Conservation (phyloP, 1,284 basidiomycete genomes). For the Pseudozyma tsukubaensis region DNA sequence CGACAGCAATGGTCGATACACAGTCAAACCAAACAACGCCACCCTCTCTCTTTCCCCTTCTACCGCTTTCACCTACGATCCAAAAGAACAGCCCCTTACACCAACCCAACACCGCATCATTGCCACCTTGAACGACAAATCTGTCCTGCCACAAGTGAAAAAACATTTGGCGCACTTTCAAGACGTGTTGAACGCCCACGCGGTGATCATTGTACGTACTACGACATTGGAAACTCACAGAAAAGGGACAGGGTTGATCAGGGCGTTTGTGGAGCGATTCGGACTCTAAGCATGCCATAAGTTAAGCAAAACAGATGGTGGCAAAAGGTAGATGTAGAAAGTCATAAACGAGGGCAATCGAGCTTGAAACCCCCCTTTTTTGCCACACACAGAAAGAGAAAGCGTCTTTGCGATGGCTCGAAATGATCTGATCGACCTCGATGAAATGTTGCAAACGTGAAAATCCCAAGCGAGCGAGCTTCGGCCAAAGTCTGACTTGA, state of each 20-base stretch:
- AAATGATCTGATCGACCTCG: no score
- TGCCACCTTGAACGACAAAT: conserved; percentile 32
- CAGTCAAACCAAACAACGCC: conserved; percentile 9
- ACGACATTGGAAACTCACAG: conserved; percentile 29
- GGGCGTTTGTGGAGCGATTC: conserved; percentile 24
- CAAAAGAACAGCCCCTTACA: conserved; percentile 21
- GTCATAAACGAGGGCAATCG: no score
- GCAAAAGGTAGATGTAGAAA: no score
- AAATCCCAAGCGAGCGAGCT: no score
- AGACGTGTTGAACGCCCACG: conserved; percentile 52
- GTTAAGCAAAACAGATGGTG: no score
- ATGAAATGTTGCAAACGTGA: no score
- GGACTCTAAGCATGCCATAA: conserved; percentile 9
- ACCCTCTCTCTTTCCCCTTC: neutral
- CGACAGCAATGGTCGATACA: neutral
- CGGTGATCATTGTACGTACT: conserved; percentile 54
- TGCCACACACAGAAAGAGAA: no score
- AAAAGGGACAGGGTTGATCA: conserved; percentile 31
- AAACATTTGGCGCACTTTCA: conserved; percentile 54
- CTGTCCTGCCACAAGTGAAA: conserved; percentile 30
- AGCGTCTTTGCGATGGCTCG: no score
- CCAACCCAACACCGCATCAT: conserved; percentile 32
- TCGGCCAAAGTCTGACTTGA: no score
- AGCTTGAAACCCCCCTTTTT: no score
- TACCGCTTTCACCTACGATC: neutral